Evolutionary conservation across 2,329 filamentous ascomycete species (phyloP), one percentile per base, ranked within the genome.

Genomic region (Neofusicoccum parvum): DNA sequence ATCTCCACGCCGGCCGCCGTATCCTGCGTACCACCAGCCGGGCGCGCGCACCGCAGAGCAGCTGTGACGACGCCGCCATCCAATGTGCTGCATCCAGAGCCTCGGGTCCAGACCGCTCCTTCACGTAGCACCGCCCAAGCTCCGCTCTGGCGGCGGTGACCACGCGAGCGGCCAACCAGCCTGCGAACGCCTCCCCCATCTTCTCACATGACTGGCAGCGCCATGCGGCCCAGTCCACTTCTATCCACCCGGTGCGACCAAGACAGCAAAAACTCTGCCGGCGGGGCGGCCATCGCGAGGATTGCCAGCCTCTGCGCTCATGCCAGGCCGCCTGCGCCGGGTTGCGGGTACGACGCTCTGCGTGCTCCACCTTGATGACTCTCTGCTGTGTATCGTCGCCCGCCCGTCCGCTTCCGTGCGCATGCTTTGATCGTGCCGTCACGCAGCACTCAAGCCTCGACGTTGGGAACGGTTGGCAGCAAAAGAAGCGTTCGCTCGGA

Each of bases 61-160:
- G 43, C n/a, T 37, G 56, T 60, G 43, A 48, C 56, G 41, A 48
- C 56, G 41, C 14, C 32, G 56, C 23, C 12, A 23, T 27, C 48
- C 23, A 32, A 14, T n/a, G 17, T n/a, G 45, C 54, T 46, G 23
- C 54, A n/a, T 45, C 64, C 64, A 46, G 20, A 34, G n/a, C 48
- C 45, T 53, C 64, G 64, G 64, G 64, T 39, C 54, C 64, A 60
- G 64, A 65, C 64, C 64, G 64, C 64, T 65, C 56, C 54, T 65
- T 65, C 54, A 53, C 54, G 54, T 53, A 37, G 45, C 53, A 50
- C 53, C 51, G 50, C 43, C 43, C 37, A 46, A 39, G 62, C 56
- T 48, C 43, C 56, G 54, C 39, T 20, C 48, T 37, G 48, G 48
- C 49, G 49, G 62, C 62, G 54, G 54, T 59, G 54, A 59, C 54